A percentile compares a stretch with the other conserved stretches of the same genome.
Conservation (phyloP, 202 grass and related monocot species). For the Musa balbisiana region DNA sequence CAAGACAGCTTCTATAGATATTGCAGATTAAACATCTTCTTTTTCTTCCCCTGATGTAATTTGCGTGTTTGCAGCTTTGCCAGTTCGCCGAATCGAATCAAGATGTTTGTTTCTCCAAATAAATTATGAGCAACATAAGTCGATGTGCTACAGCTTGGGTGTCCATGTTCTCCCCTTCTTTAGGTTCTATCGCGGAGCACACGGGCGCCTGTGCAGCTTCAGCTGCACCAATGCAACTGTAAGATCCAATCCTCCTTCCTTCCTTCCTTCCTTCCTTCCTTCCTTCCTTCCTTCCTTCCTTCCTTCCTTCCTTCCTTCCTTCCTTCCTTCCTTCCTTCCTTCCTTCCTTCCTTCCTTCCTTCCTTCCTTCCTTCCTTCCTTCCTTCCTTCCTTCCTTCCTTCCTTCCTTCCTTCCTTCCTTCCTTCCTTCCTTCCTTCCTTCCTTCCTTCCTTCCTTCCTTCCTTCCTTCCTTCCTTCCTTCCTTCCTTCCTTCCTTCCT, state of each 20-base stretch:
- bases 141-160: slow-evolving; percentile 72
- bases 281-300: background rate
- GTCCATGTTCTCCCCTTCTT: slow-evolving; percentile 83
- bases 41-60: background rate
- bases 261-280: background rate
- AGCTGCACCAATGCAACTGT: slow-evolving; percentile 87
- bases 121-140: slow-evolving; percentile 65
- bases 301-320: background rate
- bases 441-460: background rate
- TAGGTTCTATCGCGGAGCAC: slow-evolving; percentile 60
- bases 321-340: background rate
- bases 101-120: slow-evolving; percentile 47
- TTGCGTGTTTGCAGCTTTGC: slow-evolving; percentile 14
- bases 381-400: background rate
- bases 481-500: background rate
- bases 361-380: background rate
- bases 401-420: background rate
- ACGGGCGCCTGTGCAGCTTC: slow-evolving; percentile 66
- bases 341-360: background rate
- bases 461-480: background rate
- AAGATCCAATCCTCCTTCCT: background rate
- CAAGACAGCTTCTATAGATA: too few species aligned
- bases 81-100: slow-evolving; percentile 20
- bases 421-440: background rate
- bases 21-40: too few species aligned